Conservation (phyloP, 2,329 filamentous ascomycete genomes). For the Torrubiella hemipterigena region DNA sequence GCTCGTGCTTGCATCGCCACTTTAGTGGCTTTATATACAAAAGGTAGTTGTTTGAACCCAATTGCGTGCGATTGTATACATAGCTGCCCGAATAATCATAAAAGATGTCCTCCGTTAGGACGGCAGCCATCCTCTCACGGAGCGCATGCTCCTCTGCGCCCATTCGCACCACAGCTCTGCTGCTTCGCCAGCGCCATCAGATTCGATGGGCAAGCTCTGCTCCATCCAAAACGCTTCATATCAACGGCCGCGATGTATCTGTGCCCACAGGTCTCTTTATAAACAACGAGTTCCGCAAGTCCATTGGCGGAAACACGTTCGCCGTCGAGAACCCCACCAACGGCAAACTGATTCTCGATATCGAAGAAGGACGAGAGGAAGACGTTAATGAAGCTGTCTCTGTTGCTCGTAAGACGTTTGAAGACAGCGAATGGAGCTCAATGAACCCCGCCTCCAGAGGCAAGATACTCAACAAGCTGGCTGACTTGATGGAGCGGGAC, state of each 20-base stretch:
- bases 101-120: too few species aligned
- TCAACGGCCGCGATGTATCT: constrained; percentile 50
- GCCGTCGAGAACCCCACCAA: constrained; percentile 34
- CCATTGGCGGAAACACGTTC: constrained; percentile 43
- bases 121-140: too few species aligned
- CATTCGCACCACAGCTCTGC: too few species aligned
- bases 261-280: constrained; percentile 60
- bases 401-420: constrained; percentile 3
- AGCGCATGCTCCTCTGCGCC: too few species aligned
- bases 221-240: not conserved
- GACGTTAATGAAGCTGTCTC: constrained; percentile 7
- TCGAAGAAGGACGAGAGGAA: constrained; percentile 6
- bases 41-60: too few species aligned
- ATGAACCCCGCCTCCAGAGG: constrained; percentile 2
- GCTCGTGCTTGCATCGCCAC: too few species aligned
- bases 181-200: too few species aligned
- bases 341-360: not conserved
- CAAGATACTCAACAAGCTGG: constrained; percentile 1
- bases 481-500: constrained; percentile 2
- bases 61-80: too few species aligned
- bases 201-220: not conserved
- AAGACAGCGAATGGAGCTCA: not conserved
- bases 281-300: constrained; percentile 59
- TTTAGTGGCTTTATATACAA: too few species aligned
- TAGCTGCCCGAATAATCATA: too few species aligned